A percentile compares a stretch with the other conserved stretches of the same genome.
Evolutionary conservation across 306 rosid species (phyloP).

Genomic region (Phaseolus lunatus): DNA sequence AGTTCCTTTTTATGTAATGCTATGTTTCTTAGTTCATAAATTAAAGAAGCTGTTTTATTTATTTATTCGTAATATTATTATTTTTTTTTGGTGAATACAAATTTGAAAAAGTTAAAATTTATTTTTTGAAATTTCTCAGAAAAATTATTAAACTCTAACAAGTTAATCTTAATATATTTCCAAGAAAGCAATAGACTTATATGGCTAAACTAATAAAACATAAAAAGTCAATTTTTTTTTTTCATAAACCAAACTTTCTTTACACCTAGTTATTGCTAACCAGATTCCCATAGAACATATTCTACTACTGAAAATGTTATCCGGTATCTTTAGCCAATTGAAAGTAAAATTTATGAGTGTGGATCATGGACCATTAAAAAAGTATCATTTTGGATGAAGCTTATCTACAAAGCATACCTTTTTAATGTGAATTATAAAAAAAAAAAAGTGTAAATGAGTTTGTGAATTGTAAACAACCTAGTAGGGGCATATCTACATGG

Average conservation of each 20-base stretch:
- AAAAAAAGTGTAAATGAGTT: not conserved
- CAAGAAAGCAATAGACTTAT: no score
- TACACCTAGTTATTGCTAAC: not conserved
- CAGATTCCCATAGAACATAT: conserved; percentile 30
- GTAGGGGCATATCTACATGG: not conserved
- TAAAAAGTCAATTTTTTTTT: no score
- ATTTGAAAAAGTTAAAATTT: no score
- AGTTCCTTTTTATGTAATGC: no score
- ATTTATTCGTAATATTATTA: no score
- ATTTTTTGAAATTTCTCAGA: no score
- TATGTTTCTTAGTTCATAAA: no score
- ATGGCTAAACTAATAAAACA: no score
- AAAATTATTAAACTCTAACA: no score
- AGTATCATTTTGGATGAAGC: not conserved
- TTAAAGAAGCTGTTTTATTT: no score
- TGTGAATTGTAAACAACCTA: not conserved
- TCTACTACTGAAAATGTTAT: conserved; percentile 1
- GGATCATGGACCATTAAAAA: not conserved
- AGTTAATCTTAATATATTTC: no score
- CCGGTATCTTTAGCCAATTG: not conserved
- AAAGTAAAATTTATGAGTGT: not conserved
- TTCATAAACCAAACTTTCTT: not conserved
- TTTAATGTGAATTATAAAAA: not conserved
- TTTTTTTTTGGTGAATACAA: no score
- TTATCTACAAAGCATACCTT: not conserved